Conservation (phyloP, 108 stramenopile species). For the Skeletonema costatum region DNA sequence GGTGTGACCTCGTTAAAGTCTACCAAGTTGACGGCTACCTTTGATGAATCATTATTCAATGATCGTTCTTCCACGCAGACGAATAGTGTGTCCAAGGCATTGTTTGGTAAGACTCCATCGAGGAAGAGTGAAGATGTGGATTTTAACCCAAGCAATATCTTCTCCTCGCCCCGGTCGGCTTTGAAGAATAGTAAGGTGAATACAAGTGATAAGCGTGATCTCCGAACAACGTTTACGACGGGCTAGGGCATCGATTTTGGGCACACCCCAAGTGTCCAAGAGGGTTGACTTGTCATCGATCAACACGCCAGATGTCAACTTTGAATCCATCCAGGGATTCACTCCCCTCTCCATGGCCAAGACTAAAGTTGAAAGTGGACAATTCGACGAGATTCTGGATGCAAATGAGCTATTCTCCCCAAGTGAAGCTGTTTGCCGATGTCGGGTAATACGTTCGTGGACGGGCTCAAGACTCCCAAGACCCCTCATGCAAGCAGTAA, state of each 20-base stretch:
- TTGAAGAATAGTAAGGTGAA: background rate
- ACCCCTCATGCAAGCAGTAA: slow-evolving; percentile 44
- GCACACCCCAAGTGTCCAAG: slow-evolving; percentile 28
- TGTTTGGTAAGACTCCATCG: slow-evolving; percentile 15
- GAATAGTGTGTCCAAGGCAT: slow-evolving; percentile 17
- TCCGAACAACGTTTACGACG: slow-evolving; percentile 33
- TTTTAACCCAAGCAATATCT: slow-evolving; percentile 22
- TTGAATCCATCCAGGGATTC: slow-evolving; percentile 28
- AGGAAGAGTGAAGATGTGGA: slow-evolving; percentile 15
- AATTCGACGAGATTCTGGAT: slow-evolving; percentile 8
- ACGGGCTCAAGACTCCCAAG: slow-evolving; percentile 37
- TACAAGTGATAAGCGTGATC: slow-evolving; percentile 17
- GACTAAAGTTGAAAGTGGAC: background rate
- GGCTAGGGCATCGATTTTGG: slow-evolving; percentile 32
- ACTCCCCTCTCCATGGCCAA: slow-evolving; percentile 37
- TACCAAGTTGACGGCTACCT: slow-evolving; percentile 8
- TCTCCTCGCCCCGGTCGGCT: slow-evolving; percentile 24
- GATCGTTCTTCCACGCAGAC: slow-evolving; percentile 3
- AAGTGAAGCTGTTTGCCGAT: slow-evolving; percentile 9
- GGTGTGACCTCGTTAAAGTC: background rate
- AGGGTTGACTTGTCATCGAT: slow-evolving; percentile 14
- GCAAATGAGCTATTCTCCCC: background rate
- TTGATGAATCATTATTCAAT: slow-evolving; percentile 20
- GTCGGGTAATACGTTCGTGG: slow-evolving; percentile 8
- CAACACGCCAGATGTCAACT: slow-evolving; percentile 31